These are phyloP conservation scores for Moricandia arvensis DNA, from an alignment of 345 rosid genomes.

Conservation along the genomic window DNA sequence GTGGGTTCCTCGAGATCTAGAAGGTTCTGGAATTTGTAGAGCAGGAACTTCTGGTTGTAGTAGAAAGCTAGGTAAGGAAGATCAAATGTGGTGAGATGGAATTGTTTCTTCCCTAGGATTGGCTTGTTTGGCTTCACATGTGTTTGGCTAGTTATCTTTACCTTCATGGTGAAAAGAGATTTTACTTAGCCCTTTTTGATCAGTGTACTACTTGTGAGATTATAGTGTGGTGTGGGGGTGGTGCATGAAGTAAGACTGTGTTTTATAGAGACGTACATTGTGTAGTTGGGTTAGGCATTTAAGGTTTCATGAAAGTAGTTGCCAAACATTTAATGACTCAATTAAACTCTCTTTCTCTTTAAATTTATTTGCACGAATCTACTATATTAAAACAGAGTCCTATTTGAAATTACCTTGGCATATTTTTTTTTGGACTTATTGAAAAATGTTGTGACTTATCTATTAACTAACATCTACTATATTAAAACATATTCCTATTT, in stretches of 20 bases:
- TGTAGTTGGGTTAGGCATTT: slow-evolving; percentile 59
- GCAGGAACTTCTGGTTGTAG: slow-evolving; percentile 86
- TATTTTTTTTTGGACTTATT: too few relatives aligned
- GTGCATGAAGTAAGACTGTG: slow-evolving; percentile 6
- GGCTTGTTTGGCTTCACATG: slow-evolving; percentile 62
- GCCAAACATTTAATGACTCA: slow-evolving; percentile 36
- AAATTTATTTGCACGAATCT: slow-evolving; percentile 15
- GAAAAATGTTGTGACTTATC: too few relatives aligned
- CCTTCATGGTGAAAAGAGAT: slow-evolving; percentile 27
- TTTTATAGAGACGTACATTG: slow-evolving; percentile 20
- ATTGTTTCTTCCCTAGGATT: slow-evolving; percentile 59
- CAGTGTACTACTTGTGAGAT: not conserved
- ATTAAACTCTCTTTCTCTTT: not conserved
- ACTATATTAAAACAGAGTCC: too few relatives aligned
- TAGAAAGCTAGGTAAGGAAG: slow-evolving; percentile 83
- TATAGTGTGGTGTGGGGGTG: slow-evolving; percentile 6
- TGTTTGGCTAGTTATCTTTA: slow-evolving; percentile 47
- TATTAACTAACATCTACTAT: too few relatives aligned
- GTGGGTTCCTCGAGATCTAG: slow-evolving; percentile 27
- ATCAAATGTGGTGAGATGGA: slow-evolving; percentile 77
- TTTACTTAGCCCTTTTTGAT: slow-evolving; percentile 25
- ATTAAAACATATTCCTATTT: too few relatives aligned
- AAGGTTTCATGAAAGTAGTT: slow-evolving; percentile 49
- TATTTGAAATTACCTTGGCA: too few relatives aligned
- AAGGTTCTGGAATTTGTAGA: slow-evolving; percentile 51